These are phyloP conservation scores for Ceratobasidium theobromae DNA, from an alignment of 1,284 basidiomycete species.

Conservation along the genomic window DNA sequence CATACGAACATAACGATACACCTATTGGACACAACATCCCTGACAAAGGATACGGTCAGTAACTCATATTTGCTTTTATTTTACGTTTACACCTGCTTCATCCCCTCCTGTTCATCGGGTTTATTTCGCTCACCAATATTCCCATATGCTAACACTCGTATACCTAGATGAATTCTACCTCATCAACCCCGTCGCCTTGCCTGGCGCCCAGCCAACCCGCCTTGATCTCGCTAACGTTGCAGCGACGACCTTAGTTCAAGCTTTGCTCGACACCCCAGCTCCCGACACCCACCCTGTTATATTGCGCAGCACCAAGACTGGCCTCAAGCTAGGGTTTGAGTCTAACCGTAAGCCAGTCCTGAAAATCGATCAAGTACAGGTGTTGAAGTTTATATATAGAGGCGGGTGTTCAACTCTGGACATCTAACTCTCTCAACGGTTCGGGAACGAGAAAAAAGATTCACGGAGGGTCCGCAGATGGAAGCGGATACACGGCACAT, in stretches of 20 bases:
- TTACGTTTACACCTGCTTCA: too few species aligned
- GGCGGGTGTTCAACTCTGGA: constrained; percentile 71
- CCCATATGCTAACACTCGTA: constrained; percentile 10
- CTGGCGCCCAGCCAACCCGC: constrained; percentile 47
- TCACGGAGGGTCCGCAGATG: constrained; percentile 59
- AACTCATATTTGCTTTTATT: too few species aligned
- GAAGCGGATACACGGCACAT: constrained; percentile 60
- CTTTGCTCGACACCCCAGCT: constrained; percentile 49
- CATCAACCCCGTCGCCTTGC: constrained; percentile 48
- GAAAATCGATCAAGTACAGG: constrained; percentile 11
- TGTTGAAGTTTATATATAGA: constrained; percentile 47
- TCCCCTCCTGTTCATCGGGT: too few species aligned
- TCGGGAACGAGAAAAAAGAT: constrained; percentile 66
- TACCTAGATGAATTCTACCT: constrained; percentile 64
- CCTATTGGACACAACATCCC: constrained; percentile 61
- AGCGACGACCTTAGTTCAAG: constrained; percentile 49
- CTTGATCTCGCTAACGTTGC: constrained; percentile 42
- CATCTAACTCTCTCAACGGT: constrained; percentile 55
- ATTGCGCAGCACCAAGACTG: constrained; percentile 58
- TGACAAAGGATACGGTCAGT: constrained; percentile 58
- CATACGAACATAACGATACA: constrained; percentile 55
- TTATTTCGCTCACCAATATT: too few species aligned
- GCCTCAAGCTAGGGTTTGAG: constrained; percentile 60
- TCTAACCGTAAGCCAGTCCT: constrained; percentile 61
- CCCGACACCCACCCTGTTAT: constrained; percentile 51